Evolutionary conservation across 495 filamentous ascomycete species (phyloP), one percentile per base, ranked within the genome.

Genomic region (Annulohypoxylon maeteangense): DNA sequence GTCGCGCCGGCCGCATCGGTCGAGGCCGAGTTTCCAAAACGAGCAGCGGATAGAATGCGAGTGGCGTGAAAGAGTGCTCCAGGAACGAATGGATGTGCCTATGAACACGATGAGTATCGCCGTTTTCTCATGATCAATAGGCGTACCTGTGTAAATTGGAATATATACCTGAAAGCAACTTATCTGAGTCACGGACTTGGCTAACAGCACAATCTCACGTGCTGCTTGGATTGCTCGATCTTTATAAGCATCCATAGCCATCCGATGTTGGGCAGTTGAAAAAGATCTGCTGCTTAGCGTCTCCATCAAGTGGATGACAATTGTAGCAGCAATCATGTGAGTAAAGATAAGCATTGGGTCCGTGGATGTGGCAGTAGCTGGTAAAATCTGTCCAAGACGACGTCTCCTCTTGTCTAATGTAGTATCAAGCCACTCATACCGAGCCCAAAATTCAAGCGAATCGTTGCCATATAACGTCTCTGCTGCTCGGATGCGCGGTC

Each of bases 291-390:
- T 51, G 5, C 12, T 23, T 29, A 51, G 47, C 11, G 14, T 51
- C 6, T 51, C 47, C 47, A 51, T 51, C 14, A 51, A 25, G 29
- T 29, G 47, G 3, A 51, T 51, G 10, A n/a, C 14, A 16, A 29
- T 7, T 25, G 47, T 51, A 29, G 22, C 23, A n/a, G 47, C 10
- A 51, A 51, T 25, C 4, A 51, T n/a, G 12, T 29, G 47, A 3
- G 23, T 51, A n/a, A 51, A 29, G 4, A 51, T n/a, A 27, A 51
- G 47, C 47, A 51, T 51, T n/a, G 47, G 47, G 25, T 51, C 12
- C n/a, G 2, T 51, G 25, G 29, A 11, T 12, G 47, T 29, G 23
- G 22, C 1, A 1, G 23, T 14, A 51, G 47, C 2, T 1, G 47
- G 47, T 7, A 12, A 51, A 29, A 8, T 51, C 23, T 5, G 23